A percentile compares a stretch with the other conserved stretches of the same genome.
These are phyloP conservation scores for Globisporangium spinosum DNA, from an alignment of 352 stramenopile species.

Conservation along the genomic window DNA sequence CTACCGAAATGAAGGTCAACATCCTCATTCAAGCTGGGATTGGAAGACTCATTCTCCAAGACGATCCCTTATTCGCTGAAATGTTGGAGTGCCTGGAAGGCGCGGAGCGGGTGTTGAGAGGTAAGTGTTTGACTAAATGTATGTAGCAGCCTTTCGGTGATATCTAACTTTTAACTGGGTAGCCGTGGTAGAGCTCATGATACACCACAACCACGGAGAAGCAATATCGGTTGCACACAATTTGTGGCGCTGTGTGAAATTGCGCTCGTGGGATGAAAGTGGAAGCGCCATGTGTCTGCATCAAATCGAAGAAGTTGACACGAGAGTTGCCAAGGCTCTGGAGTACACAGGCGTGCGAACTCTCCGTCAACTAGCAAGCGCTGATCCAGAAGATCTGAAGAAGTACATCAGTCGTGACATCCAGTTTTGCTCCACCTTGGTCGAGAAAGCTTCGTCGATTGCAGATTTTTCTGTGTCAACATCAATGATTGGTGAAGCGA, in stretches of 20 bases:
- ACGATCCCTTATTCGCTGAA: slow-evolving; percentile 22
- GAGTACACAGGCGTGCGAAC: slow-evolving; percentile 29
- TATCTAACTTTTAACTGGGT: neutral
- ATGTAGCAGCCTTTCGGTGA: neutral
- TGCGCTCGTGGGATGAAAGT: slow-evolving; percentile 29
- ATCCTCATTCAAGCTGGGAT: slow-evolving; percentile 37
- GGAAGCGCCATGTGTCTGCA: slow-evolving; percentile 16
- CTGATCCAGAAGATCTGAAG: slow-evolving; percentile 17
- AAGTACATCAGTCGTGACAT: slow-evolving; percentile 18
- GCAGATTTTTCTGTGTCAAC: slow-evolving; percentile 20
- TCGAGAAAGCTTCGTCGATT: slow-evolving; percentile 16
- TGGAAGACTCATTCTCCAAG: slow-evolving; percentile 8
- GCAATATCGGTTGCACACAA: slow-evolving; percentile 17
- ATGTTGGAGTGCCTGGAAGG: slow-evolving; percentile 17
- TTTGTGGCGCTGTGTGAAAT: slow-evolving; percentile 23
- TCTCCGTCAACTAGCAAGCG: slow-evolving; percentile 24
- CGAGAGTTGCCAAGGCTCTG: slow-evolving; percentile 17
- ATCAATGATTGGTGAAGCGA: neutral
- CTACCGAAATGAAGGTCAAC: slow-evolving; percentile 28
- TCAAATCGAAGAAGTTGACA: slow-evolving; percentile 23
- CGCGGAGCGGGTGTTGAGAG: slow-evolving; percentile 26
- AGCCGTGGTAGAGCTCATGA: slow-evolving; percentile 24
- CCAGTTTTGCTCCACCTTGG: slow-evolving; percentile 19
- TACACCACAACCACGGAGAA: slow-evolving; percentile 13
- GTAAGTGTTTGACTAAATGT: slow-evolving; percentile 8